Evolutionary conservation across 768 basidiomycete species (phyloP).

Genomic region (Phylloporus arenicola): DNA sequence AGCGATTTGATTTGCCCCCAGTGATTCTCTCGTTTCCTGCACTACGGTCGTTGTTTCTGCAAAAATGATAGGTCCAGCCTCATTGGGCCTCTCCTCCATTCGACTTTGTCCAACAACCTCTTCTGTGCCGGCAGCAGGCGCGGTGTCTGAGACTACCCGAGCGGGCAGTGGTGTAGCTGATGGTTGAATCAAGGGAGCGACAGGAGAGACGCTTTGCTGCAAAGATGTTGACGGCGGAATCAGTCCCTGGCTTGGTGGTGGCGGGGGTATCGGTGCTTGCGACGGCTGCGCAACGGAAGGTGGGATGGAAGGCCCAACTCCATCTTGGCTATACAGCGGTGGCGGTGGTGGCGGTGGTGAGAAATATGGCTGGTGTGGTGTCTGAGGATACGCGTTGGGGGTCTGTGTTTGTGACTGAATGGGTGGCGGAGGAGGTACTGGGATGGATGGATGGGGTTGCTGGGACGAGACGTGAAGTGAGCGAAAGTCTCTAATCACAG

Average conservation of each 20-base stretch:
- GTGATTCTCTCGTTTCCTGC: background rate
- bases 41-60: background rate
- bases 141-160: background rate
- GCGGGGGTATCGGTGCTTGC: constrained; percentile 1
- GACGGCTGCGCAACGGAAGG: constrained; percentile 2
- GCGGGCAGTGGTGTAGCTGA: constrained; percentile 20
- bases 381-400: constrained; percentile 11
- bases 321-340: constrained; percentile 2
- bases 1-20: constrained; percentile 1
- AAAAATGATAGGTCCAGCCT: background rate
- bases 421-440: constrained; percentile 15
- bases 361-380: constrained; percentile 19
- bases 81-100: constrained; percentile 32
- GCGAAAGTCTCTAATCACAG: background rate
- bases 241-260: constrained; percentile 5
- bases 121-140: constrained; percentile 18
- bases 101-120: constrained; percentile 36
- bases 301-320: background rate
- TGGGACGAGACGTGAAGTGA: constrained; percentile 2
- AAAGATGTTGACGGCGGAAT: constrained; percentile 5
- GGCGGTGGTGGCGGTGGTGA: constrained; percentile 19
- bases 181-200: constrained; percentile 13
- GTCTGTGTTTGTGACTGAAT: constrained; percentile 7
- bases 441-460: constrained; percentile 10
- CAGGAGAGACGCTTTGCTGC: background rate